Percentiles rank a stretch among this genome's conserved stretches.
These are phyloP conservation scores for Phaeodactylum tricornutum DNA, from an alignment of 108 stramenopile species.

Conservation along the genomic window DNA sequence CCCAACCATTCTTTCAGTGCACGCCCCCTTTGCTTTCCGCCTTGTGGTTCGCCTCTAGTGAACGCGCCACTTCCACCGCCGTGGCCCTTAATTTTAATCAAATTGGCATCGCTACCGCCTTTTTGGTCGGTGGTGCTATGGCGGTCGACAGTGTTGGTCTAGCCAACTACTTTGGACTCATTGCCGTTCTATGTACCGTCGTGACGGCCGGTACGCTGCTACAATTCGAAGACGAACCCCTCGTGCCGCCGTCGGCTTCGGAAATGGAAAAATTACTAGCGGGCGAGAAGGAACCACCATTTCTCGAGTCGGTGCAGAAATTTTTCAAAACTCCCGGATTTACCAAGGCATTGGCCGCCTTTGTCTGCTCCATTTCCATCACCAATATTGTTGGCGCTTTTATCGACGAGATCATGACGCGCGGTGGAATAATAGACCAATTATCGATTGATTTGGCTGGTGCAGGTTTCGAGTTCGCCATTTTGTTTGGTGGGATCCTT, in stretches of 20 bases:
- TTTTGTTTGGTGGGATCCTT: constrained; percentile 74
- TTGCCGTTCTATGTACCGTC: constrained; percentile 26
- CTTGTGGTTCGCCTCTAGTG: constrained; percentile 51
- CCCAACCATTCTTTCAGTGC: constrained; percentile 76
- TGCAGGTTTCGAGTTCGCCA: constrained; percentile 84
- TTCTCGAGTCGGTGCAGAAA: constrained; percentile 59
- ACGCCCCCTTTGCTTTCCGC: constrained; percentile 57
- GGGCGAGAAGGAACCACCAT: constrained; percentile 69
- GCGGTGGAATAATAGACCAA: constrained; percentile 71
- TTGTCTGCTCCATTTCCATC: constrained; percentile 69
- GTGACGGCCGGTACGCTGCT: constrained; percentile 37
- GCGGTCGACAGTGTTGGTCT: constrained; percentile 27
- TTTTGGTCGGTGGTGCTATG: constrained; percentile 57
- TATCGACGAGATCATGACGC: constrained; percentile 81
- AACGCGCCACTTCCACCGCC: constrained; percentile 56
- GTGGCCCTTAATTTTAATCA: constrained; percentile 70
- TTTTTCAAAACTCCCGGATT: constrained; percentile 64
- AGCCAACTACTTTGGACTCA: constrained; percentile 42
- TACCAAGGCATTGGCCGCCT: constrained; percentile 56
- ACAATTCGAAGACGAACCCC: constrained; percentile 47
- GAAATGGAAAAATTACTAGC: constrained; percentile 47
- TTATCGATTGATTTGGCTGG: constrained; percentile 75
- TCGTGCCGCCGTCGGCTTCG: constrained; percentile 41
- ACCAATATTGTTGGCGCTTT: constrained; percentile 86
- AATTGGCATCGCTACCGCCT: constrained; percentile 72